Evolutionary conservation across 805 yeast genomes (phyloP), one percentile per base, ranked within the genome.

Genomic region (Candida arabinofermentans): DNA sequence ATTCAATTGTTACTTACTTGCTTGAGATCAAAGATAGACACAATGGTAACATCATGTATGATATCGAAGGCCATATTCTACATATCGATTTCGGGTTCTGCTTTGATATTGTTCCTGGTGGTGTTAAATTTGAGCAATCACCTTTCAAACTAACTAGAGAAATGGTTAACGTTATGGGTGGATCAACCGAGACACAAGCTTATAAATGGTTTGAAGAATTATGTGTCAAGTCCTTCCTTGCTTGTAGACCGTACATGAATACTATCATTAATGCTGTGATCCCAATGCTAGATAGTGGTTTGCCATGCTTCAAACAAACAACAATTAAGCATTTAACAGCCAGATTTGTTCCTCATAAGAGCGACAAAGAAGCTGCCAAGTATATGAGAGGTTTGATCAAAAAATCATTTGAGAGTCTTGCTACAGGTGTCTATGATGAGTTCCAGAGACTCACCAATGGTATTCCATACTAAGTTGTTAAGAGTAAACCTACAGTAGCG

Each of bases 41-140:
- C 65, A 93, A 93, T 66, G 99, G 99, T 62, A 93, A 93, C 63
- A 91, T 93, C 48, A 83, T 93, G 86, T 87, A 93, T 58, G 99
- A 93, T 59, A 87, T 83, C 46, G 84, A 86, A 55, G 99, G 99
- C 5, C 96, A 93, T 60, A 79, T 95, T 47, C 69, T 95, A 48
- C 99, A 93, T 64, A 87, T 95, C 64, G 99, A 93, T 67, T 93
- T 93, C 68, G 99, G 99, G 3, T 93, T 93, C 74, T 90, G 96
- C 56, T 95, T 93, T 61, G 99, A 93, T 67, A 93, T 93, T 62
- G 97, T 87, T 26, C 99, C 99, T 8, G 99, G 99, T 50, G 99
- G 99, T 27, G 97, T 93, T 37, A 87, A 83, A 57, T 95, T 93
- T 60, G 99, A 93, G 57, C 96, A 88, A n/a, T 96, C 96, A 1